A percentile compares a stretch with the other conserved stretches of the same genome.
These are phyloP conservation scores for Metschnikowia rubicola DNA, from an alignment of 805 yeast genomes.

Conservation along the genomic window DNA sequence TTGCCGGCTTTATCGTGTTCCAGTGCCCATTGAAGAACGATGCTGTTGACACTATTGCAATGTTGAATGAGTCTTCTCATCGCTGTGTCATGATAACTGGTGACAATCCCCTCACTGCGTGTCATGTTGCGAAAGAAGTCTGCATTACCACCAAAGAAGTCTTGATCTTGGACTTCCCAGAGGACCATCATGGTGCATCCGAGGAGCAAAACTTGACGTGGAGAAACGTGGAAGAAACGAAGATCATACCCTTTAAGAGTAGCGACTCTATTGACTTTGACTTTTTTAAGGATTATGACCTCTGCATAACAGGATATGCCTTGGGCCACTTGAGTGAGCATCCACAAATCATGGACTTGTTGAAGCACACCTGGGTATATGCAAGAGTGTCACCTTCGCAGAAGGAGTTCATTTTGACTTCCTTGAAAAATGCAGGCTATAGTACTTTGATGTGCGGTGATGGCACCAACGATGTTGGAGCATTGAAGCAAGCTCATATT, in stretches of 20 bases:
- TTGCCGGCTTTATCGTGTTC: conserved; percentile 94
- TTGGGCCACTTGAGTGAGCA: conserved; percentile 63
- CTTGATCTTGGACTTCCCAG: conserved; percentile 82
- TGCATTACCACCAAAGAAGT: conserved; percentile 80
- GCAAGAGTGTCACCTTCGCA: conserved; percentile 97
- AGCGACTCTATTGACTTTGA: conserved; percentile 51
- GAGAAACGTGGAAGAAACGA: conserved; percentile 80
- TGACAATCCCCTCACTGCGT: conserved; percentile 97
- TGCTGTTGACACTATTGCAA: conserved; percentile 83
- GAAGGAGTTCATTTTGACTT: conserved; percentile 84
- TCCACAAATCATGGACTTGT: conserved; percentile 63
- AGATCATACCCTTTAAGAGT: conserved; percentile 63
- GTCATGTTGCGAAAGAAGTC: conserved; percentile 94
- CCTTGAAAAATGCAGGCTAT: conserved; percentile 84
- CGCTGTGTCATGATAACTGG: conserved; percentile 98
- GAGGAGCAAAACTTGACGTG: conserved; percentile 62
- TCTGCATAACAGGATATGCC: conserved; percentile 93
- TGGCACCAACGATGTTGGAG: conserved; percentile 99
- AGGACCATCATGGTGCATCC: conserved; percentile 52
- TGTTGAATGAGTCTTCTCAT: conserved; percentile 93
- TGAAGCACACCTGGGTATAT: conserved; percentile 92
- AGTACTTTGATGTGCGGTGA: conserved; percentile 98
- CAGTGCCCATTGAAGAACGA: conserved; percentile 95
- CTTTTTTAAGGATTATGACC: conserved; percentile 66
- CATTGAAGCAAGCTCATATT: conserved; percentile 95